Conservation (phyloP, 768 basidiomycete species). For the Amanita phalloides region DNA sequence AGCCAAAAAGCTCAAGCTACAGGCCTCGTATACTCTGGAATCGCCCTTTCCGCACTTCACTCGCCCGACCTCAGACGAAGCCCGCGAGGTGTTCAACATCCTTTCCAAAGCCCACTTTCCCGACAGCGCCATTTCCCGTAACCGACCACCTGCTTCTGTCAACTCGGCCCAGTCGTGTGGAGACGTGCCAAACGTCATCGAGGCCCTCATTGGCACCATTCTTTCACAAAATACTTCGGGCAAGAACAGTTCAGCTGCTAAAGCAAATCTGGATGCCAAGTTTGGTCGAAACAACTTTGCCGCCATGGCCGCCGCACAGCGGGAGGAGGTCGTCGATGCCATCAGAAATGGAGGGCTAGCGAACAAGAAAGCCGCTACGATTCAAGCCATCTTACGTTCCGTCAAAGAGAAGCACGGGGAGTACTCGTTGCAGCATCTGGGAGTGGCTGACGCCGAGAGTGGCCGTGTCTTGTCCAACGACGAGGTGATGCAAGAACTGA, state of each 20-base stretch:
- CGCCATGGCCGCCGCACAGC: slow-evolving; percentile 34
- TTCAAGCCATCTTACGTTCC: slow-evolving; percentile 34
- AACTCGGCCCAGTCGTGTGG: slow-evolving; percentile 37
- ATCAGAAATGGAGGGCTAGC: slow-evolving; percentile 47
- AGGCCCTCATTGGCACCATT: slow-evolving; percentile 45
- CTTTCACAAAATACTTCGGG: slow-evolving; percentile 51
- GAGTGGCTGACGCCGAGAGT: slow-evolving; percentile 13
- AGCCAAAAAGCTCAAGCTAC: slow-evolving; percentile 39
- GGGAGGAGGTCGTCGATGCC: slow-evolving; percentile 31
- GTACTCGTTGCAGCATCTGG: slow-evolving; percentile 50
- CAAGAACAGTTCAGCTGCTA: slow-evolving; percentile 39
- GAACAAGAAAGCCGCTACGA: slow-evolving; percentile 46
- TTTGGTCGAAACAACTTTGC: slow-evolving; percentile 43
- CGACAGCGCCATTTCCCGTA: not conserved
- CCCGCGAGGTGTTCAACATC: slow-evolving; percentile 26
- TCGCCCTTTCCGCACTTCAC: slow-evolving; percentile 39
- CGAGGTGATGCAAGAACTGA: slow-evolving; percentile 45
- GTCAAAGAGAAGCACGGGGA: slow-evolving; percentile 35
- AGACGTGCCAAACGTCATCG: slow-evolving; percentile 41
- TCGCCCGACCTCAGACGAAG: slow-evolving; percentile 34
- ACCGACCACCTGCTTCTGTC: not conserved
- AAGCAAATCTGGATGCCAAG: slow-evolving; percentile 30
- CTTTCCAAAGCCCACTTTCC: slow-evolving; percentile 25
- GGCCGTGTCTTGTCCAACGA: slow-evolving; percentile 25
- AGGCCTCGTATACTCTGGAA: slow-evolving; percentile 24